Conservation (phyloP, 257 asterid species). For the Fraxinus excelsior region DNA sequence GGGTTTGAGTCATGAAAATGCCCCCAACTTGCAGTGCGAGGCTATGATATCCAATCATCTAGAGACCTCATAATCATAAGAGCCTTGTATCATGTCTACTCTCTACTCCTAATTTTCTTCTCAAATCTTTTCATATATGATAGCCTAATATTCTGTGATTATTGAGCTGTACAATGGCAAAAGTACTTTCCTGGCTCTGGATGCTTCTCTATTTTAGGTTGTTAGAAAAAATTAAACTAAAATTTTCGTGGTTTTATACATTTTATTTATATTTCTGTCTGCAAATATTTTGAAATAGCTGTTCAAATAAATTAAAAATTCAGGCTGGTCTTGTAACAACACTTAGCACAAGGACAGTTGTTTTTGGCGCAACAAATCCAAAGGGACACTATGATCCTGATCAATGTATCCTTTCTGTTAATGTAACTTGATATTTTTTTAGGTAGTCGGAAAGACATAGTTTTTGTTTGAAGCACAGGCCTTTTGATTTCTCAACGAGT, state of each 20-base stretch:
- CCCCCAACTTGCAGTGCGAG: not conserved
- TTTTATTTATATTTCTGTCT: slow-evolving; percentile 6
- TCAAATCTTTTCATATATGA: not conserved
- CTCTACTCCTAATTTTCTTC: not conserved
- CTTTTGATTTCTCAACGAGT: slow-evolving; percentile 20
- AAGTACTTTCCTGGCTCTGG: not conserved
- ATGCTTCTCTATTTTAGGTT: not conserved
- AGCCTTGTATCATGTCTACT: not conserved
- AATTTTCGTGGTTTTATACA: not conserved
- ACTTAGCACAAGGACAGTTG: slow-evolving; percentile 88
- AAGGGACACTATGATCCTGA: slow-evolving; percentile 98
- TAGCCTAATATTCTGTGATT: not conserved
- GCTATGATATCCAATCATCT: not conserved
- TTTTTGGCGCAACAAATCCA: slow-evolving; percentile 98
- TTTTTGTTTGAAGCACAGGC: not conserved
- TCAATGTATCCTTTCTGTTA: slow-evolving; percentile 64
- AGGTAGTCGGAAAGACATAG: not conserved
- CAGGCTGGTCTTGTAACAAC: slow-evolving; percentile 99
- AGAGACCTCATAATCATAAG: not conserved
- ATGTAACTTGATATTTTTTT: slow-evolving; percentile 16
- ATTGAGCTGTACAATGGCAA: not conserved
- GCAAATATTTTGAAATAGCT: slow-evolving; percentile 13
- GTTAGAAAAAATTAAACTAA: not conserved
- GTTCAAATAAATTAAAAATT: slow-evolving; percentile 20
- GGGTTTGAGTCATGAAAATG: not conserved